phyloP scores from a whole-genome alignment of 1,284 basidiomycete species.

The Sporisorium reilianum region DNA sequence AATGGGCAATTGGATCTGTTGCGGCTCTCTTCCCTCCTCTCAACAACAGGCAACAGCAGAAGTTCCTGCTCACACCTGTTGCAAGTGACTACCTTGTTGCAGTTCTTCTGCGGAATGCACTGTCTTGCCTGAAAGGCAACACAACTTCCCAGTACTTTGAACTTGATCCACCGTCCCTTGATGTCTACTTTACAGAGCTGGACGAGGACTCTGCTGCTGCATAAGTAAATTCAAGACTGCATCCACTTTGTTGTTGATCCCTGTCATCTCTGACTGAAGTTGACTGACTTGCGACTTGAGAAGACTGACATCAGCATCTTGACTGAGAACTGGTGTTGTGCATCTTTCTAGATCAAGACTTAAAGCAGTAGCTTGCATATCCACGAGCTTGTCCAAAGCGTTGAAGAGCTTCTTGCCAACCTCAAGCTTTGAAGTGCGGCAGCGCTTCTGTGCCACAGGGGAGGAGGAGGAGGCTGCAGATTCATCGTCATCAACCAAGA shows the following conservation, averaged over 20 bases:
- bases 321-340: neutral
- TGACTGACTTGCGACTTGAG: slow-evolving; percentile 10
- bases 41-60: slow-evolving; percentile 5
- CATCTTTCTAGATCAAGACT: neutral
- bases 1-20: slow-evolving; percentile 8
- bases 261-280: neutral
- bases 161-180: slow-evolving; percentile 3
- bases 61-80: neutral
- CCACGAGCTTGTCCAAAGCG: slow-evolving; percentile 4
- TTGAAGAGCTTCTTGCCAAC: slow-evolving; percentile 5
- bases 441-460: neutral
- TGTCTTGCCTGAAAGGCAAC: slow-evolving; percentile 10
- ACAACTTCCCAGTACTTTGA: slow-evolving; percentile 8
- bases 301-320: neutral
- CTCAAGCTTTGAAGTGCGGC: neutral
- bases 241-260: neutral
- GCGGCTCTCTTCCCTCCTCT: neutral
- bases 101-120: neutral
- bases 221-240: slow-evolving; percentile 4
- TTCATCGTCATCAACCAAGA: neutral
- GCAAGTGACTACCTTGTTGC: slow-evolving; percentile 3
- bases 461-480: neutral
- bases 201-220: neutral
- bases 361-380: neutral
- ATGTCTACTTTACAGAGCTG: neutral